These are phyloP conservation scores for Elaeis guineensis DNA, from an alignment of 176 grass and related monocot species.

Conservation along the genomic window DNA sequence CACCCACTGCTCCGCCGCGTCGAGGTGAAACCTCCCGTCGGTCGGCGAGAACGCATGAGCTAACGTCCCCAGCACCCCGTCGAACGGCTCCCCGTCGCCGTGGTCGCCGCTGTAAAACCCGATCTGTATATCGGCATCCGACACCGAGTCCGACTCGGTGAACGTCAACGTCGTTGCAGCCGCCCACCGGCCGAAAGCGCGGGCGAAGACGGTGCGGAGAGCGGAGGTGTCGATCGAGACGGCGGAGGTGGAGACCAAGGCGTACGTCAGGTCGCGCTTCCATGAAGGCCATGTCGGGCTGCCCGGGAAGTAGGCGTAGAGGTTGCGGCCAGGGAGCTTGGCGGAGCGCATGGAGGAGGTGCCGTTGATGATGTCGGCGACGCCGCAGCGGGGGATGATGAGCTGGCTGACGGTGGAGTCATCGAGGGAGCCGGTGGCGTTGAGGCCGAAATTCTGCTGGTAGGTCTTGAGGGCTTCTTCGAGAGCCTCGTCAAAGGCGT, in stretches of 20 bases:
- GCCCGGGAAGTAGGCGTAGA: slow-evolving; percentile 73
- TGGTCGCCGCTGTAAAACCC: slow-evolving; percentile 62
- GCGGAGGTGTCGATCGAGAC: slow-evolving; percentile 36
- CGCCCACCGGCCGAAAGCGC: slow-evolving; percentile 69
- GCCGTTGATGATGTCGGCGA: slow-evolving; percentile 71
- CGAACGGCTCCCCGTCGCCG: slow-evolving; percentile 81
- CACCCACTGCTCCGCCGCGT: slow-evolving; percentile 77
- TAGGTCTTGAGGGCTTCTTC: slow-evolving; percentile 51
- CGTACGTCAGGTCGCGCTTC: slow-evolving; percentile 37
- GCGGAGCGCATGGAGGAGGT: slow-evolving; percentile 32
- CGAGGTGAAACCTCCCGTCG: slow-evolving; percentile 77
- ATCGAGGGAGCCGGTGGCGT: slow-evolving; percentile 52
- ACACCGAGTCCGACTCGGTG: slow-evolving; percentile 33
- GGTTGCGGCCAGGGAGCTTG: slow-evolving; percentile 36
- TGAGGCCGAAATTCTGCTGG: slow-evolving; percentile 61
- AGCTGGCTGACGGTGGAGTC: slow-evolving; percentile 44
- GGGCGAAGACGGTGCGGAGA: slow-evolving; percentile 44
- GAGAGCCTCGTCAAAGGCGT: slow-evolving; percentile 54
- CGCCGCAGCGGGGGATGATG: slow-evolving; percentile 72
- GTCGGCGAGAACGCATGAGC: slow-evolving; percentile 92
- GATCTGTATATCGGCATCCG: slow-evolving; percentile 58
- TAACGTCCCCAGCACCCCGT: slow-evolving; percentile 71
- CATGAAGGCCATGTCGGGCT: slow-evolving; percentile 50
- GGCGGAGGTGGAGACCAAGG: slow-evolving; percentile 36
- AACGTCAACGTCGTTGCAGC: slow-evolving; percentile 61